Conservation (phyloP, 2,329 filamentous ascomycete genomes). For the Aspergillus tubingensis region DNA sequence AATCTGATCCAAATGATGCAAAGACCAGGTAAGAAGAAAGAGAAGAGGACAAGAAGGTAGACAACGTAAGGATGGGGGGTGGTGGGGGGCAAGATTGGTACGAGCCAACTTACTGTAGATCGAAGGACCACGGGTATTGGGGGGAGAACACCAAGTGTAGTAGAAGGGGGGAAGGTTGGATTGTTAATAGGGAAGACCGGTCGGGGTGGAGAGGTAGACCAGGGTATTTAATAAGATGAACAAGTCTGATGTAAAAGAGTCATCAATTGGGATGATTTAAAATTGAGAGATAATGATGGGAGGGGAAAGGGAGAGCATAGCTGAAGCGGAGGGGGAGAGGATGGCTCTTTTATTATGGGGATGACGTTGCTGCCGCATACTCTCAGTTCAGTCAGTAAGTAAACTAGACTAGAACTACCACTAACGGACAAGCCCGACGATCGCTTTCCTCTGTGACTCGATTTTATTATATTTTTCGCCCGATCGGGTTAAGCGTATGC, state of each 20-base stretch:
- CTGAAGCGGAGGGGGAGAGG: neutral
- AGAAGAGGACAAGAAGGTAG: neutral
- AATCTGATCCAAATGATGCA: slow-evolving; percentile 13
- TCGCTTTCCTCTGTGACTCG: neutral
- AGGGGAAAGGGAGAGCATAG: neutral
- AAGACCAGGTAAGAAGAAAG: neutral
- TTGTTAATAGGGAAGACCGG: neutral
- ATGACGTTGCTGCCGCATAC: neutral
- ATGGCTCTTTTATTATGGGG: neutral
- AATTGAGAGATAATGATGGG: neutral
- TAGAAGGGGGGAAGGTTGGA: neutral
- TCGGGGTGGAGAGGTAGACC: neutral
- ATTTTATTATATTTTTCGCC: too few relatives aligned
- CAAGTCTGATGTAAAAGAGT: neutral
- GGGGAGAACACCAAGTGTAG: neutral
- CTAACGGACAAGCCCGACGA: neutral
- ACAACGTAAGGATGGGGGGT: neutral
- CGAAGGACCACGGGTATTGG: neutral
- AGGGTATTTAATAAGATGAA: neutral
- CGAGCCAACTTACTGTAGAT: slow-evolving; percentile 11
- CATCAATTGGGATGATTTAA: neutral
- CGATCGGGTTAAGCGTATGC: too few relatives aligned
- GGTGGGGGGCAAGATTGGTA: neutral
- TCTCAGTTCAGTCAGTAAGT: too few relatives aligned
- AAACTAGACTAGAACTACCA: neutral